phyloP scores from a whole-genome alignment of 345 rosid species.

The Eutrema yunnanense region DNA sequence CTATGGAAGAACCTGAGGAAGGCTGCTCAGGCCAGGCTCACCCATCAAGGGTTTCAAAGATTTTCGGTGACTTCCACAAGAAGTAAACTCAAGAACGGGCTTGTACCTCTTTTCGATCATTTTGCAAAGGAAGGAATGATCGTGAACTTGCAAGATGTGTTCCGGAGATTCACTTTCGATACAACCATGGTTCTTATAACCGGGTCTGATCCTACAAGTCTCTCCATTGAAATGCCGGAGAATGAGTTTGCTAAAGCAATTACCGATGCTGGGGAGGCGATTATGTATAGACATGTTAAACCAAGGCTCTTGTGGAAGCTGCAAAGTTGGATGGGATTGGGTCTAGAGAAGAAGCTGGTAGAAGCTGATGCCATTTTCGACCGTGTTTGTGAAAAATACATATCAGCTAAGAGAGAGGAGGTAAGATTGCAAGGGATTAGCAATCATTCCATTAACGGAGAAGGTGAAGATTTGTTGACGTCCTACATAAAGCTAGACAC shows the following conservation, averaged over 20 bases:
- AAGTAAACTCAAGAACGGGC: background rate
- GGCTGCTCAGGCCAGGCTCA: background rate
- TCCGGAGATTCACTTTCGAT: constrained; percentile 48
- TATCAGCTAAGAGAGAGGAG: background rate
- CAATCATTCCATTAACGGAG: background rate
- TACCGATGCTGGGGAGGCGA: constrained; percentile 20
- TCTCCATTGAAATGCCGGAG: constrained; percentile 28
- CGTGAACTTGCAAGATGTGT: constrained; percentile 47
- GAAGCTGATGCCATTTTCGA: constrained; percentile 19
- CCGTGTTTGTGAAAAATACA: background rate
- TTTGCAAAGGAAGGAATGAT: background rate
- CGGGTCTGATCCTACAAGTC: constrained; percentile 42
- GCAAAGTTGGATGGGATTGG: constrained; percentile 9
- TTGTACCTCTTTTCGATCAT: background rate
- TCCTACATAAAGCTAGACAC: background rate
- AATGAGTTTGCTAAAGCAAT: constrained; percentile 38
- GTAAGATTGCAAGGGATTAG: background rate
- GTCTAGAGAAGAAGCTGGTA: constrained; percentile 40
- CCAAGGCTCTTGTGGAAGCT: constrained; percentile 34
- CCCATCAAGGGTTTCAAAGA: constrained; percentile 1
- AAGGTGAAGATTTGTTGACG: background rate
- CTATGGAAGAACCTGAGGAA: constrained; percentile 19
- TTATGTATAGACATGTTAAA: background rate
- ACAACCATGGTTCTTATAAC: constrained; percentile 42
- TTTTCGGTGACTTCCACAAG: background rate